A percentile compares a stretch with the other conserved stretches of the same genome.
Conservation (phyloP, 345 rosid genomes). For the Atalantia buxifolia region DNA sequence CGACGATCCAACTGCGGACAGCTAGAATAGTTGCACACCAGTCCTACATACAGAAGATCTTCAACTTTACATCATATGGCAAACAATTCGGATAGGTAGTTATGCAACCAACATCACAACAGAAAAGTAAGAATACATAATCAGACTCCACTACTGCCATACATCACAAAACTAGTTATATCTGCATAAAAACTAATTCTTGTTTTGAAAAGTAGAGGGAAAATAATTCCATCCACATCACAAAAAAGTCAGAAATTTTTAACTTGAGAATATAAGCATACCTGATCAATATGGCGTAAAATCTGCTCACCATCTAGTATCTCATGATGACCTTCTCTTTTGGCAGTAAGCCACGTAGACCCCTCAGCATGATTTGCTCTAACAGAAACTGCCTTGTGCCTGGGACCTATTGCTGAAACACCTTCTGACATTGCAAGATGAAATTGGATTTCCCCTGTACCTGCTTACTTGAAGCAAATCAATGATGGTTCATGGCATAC, state of each 20-base stretch:
- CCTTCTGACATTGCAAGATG: conserved; percentile 63
- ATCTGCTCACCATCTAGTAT: conserved; percentile 67
- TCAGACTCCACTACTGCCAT: neutral
- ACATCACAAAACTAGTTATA: conserved; percentile 1
- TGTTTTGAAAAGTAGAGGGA: neutral
- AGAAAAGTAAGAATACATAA: neutral
- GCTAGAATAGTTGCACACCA: neutral
- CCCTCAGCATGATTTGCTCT: conserved; percentile 10
- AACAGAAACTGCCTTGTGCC: conserved; percentile 60
- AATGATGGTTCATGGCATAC: neutral
- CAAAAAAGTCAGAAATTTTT: neutral
- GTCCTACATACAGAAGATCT: neutral
- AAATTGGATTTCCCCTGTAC: conserved; percentile 55
- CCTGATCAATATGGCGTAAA: conserved; percentile 53
- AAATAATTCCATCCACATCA: neutral
- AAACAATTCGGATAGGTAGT: neutral
- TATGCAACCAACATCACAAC: neutral
- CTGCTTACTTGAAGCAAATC: conserved; percentile 37
- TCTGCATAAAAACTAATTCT: neutral
- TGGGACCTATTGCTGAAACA: conserved; percentile 55
- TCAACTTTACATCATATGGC: neutral
- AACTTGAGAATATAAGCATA: conserved; percentile 17
- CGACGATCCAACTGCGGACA: neutral
- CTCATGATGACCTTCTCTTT: conserved; percentile 55
- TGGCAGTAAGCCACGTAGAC: conserved; percentile 65